Evolutionary conservation across 192 early-diverging fungal species (phyloP), one percentile per base, ranked within the genome.

Genomic region (Coemansia sp.): DNA sequence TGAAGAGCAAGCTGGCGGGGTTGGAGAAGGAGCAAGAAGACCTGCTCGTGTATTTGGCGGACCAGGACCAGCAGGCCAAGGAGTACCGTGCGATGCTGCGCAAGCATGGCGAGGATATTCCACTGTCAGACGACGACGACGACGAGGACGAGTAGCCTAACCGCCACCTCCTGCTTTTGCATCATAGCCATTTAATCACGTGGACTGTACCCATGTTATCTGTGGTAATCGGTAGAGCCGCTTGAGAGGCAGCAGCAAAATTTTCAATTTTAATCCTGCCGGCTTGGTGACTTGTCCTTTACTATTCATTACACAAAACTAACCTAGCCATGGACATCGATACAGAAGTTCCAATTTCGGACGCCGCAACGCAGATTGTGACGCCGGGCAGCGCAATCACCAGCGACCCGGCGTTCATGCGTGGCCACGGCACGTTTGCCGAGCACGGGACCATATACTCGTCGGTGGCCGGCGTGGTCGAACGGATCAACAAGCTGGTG

Each of bases 401-500:
- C 46, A 70, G 36, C 51, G 73, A 76, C 14, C 10, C 66, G 4
- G 67, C 58, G 27, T 76, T 60, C 20, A 76, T 76, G 67, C 73
- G 79, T 20, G 91, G 91, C 14, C 92, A 93, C 61, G 93, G 92
- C 50, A 93, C 93, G n/a, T 93, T 87, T 74, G 47, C 81, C n/a
- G 78, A 87, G 30, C 61, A 85, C 22, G 81, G 79, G 36, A 77
- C 76, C 8, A 82, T 96, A 12, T 81, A 90, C 31, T 89, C 91
- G 8, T 90, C 92, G 25, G 85, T 97, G 26, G 89, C 91, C 1
- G 97, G 97, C 40, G 84, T 85, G 1, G 87, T 97, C 5, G 92
- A 96, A 52, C 84, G 90, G 38, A 93, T 97, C 59, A 97, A 97
- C 82, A 96, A 94, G 75, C 82, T 99, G 28, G 82, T 99, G 29